Base-by-base conservation (phyloP, 345 rosid species). In the Corchorus olitorius region DNA sequence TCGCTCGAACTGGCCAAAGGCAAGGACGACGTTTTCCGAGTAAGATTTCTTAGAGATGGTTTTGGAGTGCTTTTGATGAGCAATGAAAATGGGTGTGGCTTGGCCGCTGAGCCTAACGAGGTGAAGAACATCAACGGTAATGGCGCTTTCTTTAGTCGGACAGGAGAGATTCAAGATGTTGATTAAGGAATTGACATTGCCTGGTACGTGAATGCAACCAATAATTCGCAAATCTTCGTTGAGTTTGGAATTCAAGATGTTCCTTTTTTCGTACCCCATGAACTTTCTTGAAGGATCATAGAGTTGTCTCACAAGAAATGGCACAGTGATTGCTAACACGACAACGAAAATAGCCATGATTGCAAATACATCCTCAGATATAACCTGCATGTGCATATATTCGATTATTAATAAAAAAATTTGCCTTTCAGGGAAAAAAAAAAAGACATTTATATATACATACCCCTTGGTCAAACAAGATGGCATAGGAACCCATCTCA, bases 141-240 rank as follows among this genome's bases (percentile, higher is more conserved):
- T n/a, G 27, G 79, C 54, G 41, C 37, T 56, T 2, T 70, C 81
- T 52, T 6, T 45, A 19, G 73, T 69, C 3, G 79, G 74, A 20
- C 77, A 62, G 1, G 60, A 45, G 16, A 45, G 35, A 2, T 67
- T 78, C 12, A 83, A 55, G 12, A 83, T 65, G 17, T 75, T 76
- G 55, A 74, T 70, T 0, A 68, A 68, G 4, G 80, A 52, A 7
- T 70, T 60, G 37, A 87, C 85, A 68, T 89, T 63, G 10, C 77
- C 74, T 1, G 89, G 86, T 62, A 76, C 66, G 58, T 88, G 83
- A 55, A 89, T 72, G 79, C 91, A 87, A 20, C 84, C 69, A n/a
- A 89, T 75, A 19, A 86, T 50, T 53, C 64, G 77, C 46, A 85
- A 59, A 45, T 78, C 86, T 0, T 78, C 41, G 1, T 75, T 45